Base-by-base conservation (phyloP, 208 protist species). In the Acanthamoeba sp. region DNA sequence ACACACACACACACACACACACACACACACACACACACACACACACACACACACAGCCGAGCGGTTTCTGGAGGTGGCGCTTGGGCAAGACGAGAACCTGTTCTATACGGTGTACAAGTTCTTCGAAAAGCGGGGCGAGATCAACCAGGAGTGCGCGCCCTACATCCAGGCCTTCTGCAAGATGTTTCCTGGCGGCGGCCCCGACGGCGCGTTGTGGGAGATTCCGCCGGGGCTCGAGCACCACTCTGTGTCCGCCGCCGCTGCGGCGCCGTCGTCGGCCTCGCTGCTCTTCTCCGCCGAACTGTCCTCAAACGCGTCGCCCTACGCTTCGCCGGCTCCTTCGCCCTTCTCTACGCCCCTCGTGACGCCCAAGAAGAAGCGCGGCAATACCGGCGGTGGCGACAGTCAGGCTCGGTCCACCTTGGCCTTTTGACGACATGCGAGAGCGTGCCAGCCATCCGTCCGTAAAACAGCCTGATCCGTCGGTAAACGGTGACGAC, bases 31-130 rank as follows among this genome's bases (percentile, higher is more conserved):
- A 10, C 45, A 48, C 45, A 3, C 3, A 3, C 45, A 16, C 59
- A 34, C 59, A 69, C 59, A 16, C 59, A 78, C 29, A 36, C 18
- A 18, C 2, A 45, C 76, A 59, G 76, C 45, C 22, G 76, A 48
- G 22, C 76, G 76, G 20, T 85, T 85, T 22, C 32, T 85, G 29
- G 76, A 85, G n/a, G 76, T 57, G 38, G 45, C 76, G n/a, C 76
- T 59, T 3, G 7, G 27, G 38, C 4, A 38, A 3, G 76, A 85
- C 36, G 76, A 85, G 36, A 85, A 27, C 22, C 6, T 55, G 42
- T 85, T 85, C 76, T 85, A 85, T 38, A 85, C 76, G 42, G 38
- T 52, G n/a, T 85, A 59, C 42, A 45, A 85, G 76, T 85, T 57
- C 76, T 85, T 85, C n/a, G 76, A 85, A 27, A 45, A 57, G 76